phyloP scores from a whole-genome alignment of 768 basidiomycete species.

The Russula dissimulans region DNA sequence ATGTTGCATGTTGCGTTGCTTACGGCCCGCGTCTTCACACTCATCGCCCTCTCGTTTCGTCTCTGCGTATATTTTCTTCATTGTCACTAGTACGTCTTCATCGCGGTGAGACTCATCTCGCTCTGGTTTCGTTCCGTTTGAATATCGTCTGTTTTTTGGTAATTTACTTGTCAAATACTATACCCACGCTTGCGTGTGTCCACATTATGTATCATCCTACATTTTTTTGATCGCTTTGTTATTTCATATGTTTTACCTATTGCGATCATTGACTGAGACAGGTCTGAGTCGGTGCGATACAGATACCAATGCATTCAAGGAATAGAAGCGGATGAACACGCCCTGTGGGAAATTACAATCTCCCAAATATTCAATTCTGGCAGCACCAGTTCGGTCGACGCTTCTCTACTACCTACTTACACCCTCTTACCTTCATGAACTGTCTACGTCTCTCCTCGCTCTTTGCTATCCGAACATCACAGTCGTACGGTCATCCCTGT shows the following conservation, averaged over 20 bases:
- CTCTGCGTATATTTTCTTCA: neutral
- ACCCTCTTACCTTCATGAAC: neutral
- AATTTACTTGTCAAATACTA: conserved; percentile 16
- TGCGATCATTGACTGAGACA: too few species aligned
- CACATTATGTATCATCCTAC: conserved; percentile 1
- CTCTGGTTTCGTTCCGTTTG: neutral
- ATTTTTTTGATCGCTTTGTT: neutral
- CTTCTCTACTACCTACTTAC: too few species aligned
- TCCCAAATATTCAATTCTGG: too few species aligned
- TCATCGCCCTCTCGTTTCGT: neutral
- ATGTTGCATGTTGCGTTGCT: neutral
- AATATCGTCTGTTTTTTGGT: conserved; percentile 4
- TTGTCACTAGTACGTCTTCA: conserved; percentile 4
- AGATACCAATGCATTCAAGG: too few species aligned
- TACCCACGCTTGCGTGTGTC: conserved; percentile 15
- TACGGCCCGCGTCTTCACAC: neutral
- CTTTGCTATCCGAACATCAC: neutral
- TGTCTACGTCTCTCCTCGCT: neutral
- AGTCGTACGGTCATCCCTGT: neutral
- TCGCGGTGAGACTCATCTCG: neutral
- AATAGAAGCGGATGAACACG: too few species aligned
- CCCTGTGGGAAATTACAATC: too few species aligned
- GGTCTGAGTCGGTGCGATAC: too few species aligned
- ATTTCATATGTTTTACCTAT: conserved; percentile 2
- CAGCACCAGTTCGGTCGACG: too few species aligned